phyloP scores from a whole-genome alignment of 169 alveolate species.

The Plasmodium coatneyi region DNA sequence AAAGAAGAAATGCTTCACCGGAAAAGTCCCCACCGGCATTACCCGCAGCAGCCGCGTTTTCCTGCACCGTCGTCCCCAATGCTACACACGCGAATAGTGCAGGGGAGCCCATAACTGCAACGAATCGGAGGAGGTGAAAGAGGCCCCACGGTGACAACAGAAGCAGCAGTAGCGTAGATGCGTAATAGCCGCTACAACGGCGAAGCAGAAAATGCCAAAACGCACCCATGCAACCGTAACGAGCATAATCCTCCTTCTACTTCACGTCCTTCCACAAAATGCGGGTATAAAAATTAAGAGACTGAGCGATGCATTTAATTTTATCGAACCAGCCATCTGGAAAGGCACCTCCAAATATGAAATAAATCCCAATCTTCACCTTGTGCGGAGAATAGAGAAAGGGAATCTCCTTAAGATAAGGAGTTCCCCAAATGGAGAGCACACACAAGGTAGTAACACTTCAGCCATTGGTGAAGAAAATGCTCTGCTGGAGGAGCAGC shows the following conservation, averaged over 20 bases:
- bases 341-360: conserved; percentile 14
- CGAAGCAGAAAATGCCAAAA: conserved; percentile 31
- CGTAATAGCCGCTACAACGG: not conserved
- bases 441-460: not conserved
- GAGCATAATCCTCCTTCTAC: not conserved
- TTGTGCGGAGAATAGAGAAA: conserved; percentile 16
- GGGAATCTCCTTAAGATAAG: not conserved
- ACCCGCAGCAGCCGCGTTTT: not conserved
- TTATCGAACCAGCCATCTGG: conserved; percentile 29
- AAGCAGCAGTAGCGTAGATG: not conserved
- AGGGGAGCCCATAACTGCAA: not conserved
- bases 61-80: not conserved
- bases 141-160: not conserved
- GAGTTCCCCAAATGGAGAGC: not conserved
- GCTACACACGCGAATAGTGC: not conserved
- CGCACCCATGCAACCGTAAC: not conserved
- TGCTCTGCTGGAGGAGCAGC: not conserved
- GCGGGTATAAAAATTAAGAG: conserved; percentile 35
- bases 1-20: conserved; percentile 1
- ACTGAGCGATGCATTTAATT: conserved; percentile 24
- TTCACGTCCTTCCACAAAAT: conserved; percentile 7
- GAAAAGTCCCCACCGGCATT: not conserved
- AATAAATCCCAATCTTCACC: not conserved
- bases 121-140: not conserved
- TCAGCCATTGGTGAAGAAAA: not conserved